phyloP scores from a whole-genome alignment of 31 red algal genomes.

The Odonthalia washingtoniensis region DNA sequence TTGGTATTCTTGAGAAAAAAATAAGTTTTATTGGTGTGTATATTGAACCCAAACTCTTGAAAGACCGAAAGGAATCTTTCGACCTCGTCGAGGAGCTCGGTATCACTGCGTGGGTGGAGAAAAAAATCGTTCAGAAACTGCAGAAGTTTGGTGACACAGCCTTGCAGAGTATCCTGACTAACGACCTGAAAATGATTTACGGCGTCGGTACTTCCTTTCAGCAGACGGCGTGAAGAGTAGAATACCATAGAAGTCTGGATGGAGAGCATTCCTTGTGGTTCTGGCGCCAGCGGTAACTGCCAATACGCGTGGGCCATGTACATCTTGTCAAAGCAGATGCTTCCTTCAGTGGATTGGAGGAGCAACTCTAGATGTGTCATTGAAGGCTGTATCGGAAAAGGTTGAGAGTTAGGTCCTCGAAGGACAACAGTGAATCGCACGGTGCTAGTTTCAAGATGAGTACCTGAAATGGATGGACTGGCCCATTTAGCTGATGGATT shows the following conservation, averaged over 20 bases:
- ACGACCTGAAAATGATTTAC: constrained; percentile 23
- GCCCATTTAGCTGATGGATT: constrained; percentile 52
- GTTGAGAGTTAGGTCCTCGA: background rate
- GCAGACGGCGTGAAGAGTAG: background rate
- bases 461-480: constrained; percentile 28
- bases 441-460: constrained; percentile 11
- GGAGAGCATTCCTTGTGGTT: background rate
- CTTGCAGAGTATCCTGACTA: background rate
- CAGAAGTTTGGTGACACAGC: background rate
- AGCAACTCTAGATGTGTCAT: constrained; percentile 20
- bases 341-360: background rate
- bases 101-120: constrained; percentile 24
- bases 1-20: constrained; percentile 33
- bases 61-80: constrained; percentile 25
- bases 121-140: constrained; percentile 57
- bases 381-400: background rate
- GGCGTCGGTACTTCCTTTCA: constrained; percentile 19
- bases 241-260: constrained; percentile 40
- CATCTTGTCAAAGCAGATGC: constrained; percentile 7
- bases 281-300: background rate
- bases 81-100: constrained; percentile 21
- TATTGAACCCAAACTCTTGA: constrained; percentile 9
- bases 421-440: constrained; percentile 41
- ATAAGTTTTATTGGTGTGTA: constrained; percentile 8
- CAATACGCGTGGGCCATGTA: constrained; percentile 35